Evolutionary conservation across 1,284 basidiomycete genomes (phyloP).

Genomic region (Anthracocystis panici-leucophaei): DNA sequence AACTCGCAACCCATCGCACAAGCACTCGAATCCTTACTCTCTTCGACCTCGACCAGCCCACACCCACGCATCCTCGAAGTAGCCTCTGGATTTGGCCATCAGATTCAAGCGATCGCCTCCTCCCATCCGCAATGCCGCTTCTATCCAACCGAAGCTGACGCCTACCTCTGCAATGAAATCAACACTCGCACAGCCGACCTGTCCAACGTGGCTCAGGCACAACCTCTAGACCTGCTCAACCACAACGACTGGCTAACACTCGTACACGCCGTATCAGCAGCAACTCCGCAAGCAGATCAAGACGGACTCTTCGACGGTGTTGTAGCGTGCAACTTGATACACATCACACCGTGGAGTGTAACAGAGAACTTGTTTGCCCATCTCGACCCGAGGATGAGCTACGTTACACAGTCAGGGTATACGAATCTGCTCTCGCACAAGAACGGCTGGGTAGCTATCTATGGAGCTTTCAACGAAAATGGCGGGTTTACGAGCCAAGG

Average conservation of each 20-base stretch:
- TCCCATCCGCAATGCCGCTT: conserved; percentile 19
- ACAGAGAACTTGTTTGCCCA: conserved; percentile 50
- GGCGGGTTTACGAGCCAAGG: conserved; percentile 36
- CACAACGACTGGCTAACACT: conserved; percentile 46
- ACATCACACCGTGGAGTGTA: conserved; percentile 43
- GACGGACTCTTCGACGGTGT: conserved; percentile 44
- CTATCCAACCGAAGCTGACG: conserved; percentile 47
- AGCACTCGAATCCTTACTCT: conserved; percentile 26
- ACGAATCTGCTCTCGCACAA: conserved; percentile 15
- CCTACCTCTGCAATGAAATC: conserved; percentile 35
- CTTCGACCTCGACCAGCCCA: conserved; percentile 1
- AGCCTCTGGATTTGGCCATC: conserved; percentile 48
- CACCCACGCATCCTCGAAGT: conserved; percentile 38
- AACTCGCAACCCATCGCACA: conserved; percentile 46
- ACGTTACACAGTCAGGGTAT: conserved; percentile 36
- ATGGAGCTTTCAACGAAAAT: conserved; percentile 55
- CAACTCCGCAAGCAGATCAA: not conserved
- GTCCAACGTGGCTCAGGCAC: conserved; percentile 34
- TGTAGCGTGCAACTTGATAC: conserved; percentile 49
- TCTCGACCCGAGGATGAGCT: conserved; percentile 40
- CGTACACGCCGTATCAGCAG: conserved; percentile 28
- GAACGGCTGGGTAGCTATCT: conserved; percentile 50
- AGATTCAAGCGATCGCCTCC: conserved; percentile 28
- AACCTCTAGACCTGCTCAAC: conserved; percentile 35
- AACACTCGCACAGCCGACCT: conserved; percentile 10